A percentile compares a stretch with the other conserved stretches of the same genome.
phyloP scores from a whole-genome alignment of 768 basidiomycete species.

The Tylopilus vinaceipallidus region DNA sequence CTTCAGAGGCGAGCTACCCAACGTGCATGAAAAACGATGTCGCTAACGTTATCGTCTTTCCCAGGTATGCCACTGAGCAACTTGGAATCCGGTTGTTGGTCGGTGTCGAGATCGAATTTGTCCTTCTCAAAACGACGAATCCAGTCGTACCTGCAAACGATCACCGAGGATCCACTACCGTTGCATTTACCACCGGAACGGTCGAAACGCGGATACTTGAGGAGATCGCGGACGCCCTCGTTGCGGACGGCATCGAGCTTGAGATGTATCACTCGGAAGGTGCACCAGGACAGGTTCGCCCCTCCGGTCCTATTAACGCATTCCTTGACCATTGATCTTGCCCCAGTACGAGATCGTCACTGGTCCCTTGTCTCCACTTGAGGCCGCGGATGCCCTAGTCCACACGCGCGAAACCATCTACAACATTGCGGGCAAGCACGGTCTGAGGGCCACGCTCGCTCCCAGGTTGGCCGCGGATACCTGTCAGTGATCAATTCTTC shows the following conservation, averaged over 20 bases:
- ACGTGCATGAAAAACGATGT: too few species aligned
- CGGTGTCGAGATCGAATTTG: constrained; percentile 71
- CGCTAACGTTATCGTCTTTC: not conserved
- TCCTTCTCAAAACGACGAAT: constrained; percentile 50
- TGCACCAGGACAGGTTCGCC: constrained; percentile 62
- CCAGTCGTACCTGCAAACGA: constrained; percentile 48
- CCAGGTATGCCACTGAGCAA: constrained; percentile 34
- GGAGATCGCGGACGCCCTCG: constrained; percentile 58
- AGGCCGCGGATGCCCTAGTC: constrained; percentile 66
- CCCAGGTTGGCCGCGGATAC: constrained; percentile 49
- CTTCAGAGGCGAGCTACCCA: not conserved
- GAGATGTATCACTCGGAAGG: constrained; percentile 70
- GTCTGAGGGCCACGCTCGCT: constrained; percentile 62
- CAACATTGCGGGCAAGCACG: constrained; percentile 65
- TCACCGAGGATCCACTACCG: constrained; percentile 45
- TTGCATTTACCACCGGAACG: constrained; percentile 42
- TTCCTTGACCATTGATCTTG: not conserved
- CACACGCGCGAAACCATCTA: constrained; percentile 66
- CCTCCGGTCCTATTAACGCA: too few species aligned
- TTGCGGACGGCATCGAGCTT: constrained; percentile 52
- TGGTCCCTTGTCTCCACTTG: constrained; percentile 61
- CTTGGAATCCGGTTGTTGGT: constrained; percentile 52
- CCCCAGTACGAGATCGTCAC: constrained; percentile 66
- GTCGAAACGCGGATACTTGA: constrained; percentile 45
- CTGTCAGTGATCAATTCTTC: constrained; percentile 19